Conservation (phyloP, 352 stramenopile species). For the Lagenidium sp. region DNA sequence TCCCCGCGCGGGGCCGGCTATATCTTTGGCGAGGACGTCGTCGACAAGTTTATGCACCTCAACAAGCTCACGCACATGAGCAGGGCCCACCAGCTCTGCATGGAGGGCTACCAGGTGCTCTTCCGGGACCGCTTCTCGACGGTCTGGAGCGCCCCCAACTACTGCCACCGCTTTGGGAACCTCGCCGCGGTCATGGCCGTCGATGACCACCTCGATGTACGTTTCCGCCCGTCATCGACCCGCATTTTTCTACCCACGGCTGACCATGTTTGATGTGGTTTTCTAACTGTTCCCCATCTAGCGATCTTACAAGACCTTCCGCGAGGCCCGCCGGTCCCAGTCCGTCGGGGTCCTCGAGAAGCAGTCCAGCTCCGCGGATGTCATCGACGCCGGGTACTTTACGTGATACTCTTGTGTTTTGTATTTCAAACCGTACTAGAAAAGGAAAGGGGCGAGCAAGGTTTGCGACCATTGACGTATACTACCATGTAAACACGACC, state of each 20-base stretch:
- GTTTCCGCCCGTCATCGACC: not conserved
- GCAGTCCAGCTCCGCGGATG: constrained; percentile 55
- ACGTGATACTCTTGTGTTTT: too few relatives aligned
- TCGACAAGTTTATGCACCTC: constrained; percentile 85
- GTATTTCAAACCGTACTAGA: constrained; percentile 6
- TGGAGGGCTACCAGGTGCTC: constrained; percentile 92
- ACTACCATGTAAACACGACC: not conserved
- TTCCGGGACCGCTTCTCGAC: constrained; percentile 89
- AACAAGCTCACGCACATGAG: constrained; percentile 84
- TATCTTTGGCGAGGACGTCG: constrained; percentile 84
- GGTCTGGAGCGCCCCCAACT: constrained; percentile 91
- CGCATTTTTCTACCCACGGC: too few relatives aligned
- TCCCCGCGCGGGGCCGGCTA: constrained; percentile 81
- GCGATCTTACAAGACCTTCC: constrained; percentile 84
- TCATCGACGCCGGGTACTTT: constrained; percentile 83
- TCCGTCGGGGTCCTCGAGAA: constrained; percentile 63
- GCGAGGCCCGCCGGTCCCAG: constrained; percentile 57
- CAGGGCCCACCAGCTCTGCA: constrained; percentile 87
- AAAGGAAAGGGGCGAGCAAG: too few relatives aligned
- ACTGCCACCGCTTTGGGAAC: constrained; percentile 96
- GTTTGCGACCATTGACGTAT: not conserved
- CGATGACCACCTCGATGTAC: constrained; percentile 36
- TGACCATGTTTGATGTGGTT: not conserved
- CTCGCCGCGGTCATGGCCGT: constrained; percentile 94
- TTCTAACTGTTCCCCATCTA: constrained; percentile 8